A percentile compares a stretch with the other conserved stretches of the same genome.
Evolutionary conservation across 1,284 basidiomycete genomes (phyloP).

Genomic region (Pholiota adiposa): DNA sequence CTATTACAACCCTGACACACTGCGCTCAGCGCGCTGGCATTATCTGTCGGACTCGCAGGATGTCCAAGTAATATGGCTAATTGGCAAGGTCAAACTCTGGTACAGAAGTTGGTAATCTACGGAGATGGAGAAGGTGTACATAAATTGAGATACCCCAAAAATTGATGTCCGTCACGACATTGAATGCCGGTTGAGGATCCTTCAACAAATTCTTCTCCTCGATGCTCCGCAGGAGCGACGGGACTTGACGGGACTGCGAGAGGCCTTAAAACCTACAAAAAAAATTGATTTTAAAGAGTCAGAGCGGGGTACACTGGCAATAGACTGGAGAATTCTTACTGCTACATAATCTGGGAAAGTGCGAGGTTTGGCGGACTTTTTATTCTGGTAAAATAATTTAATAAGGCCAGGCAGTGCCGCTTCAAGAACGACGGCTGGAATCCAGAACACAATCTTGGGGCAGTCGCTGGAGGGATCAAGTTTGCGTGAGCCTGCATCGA

Average conservation of each 20-base stretch:
- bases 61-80: no score
- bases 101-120: no score
- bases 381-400: background rate
- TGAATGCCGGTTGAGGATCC: background rate
- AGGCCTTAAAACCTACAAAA: no score
- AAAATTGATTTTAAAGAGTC: background rate
- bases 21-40: no score
- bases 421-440: conserved; percentile 4
- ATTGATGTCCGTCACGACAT: no score
- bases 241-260: no score
- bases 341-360: background rate
- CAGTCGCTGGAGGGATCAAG: background rate
- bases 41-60: no score
- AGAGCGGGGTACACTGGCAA: background rate
- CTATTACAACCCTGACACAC: no score
- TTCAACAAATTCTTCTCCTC: background rate
- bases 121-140: background rate
- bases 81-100: no score
- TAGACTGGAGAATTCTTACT: no score
- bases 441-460: background rate
- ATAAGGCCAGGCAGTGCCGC: conserved; percentile 1
- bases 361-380: background rate
- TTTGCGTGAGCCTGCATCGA: background rate
- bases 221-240: background rate
- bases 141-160: background rate